These are phyloP conservation scores for Apiospora marii DNA, from an alignment of 2,329 filamentous ascomycete species.

Conservation along the genomic window DNA sequence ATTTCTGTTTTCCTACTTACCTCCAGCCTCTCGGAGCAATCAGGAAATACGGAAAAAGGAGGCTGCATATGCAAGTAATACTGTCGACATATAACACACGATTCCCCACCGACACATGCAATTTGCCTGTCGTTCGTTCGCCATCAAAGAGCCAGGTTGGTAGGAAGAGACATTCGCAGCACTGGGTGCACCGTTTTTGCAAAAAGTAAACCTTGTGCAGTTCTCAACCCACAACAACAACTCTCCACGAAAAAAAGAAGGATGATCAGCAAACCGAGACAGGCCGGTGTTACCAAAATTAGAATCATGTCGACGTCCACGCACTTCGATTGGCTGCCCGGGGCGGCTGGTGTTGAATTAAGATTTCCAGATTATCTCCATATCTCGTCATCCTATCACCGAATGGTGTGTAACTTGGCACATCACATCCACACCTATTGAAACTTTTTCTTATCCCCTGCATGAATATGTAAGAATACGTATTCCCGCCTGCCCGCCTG, in stretches of 20 bases:
- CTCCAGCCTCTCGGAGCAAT: background rate
- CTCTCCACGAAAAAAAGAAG: background rate
- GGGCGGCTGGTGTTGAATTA: conserved; percentile 11
- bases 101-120: background rate
- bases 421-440: background rate
- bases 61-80: background rate
- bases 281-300: conserved; percentile 11
- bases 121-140: background rate
- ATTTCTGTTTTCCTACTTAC: background rate
- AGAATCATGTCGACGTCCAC: background rate
- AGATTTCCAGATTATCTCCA: conserved; percentile 13
- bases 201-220: background rate
- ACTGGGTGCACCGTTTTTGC: background rate
- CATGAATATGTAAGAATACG: background rate
- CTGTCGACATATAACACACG: background rate
- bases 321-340: background rate
- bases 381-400: conserved; percentile 18
- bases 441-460: background rate
- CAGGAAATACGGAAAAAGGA: conserved; percentile 1
- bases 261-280: background rate
- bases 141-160: background rate
- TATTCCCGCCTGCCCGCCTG: background rate
- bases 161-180: conserved; percentile 12
- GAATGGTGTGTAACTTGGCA: background rate
- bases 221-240: background rate